Base-by-base conservation (phyloP, 1,139 yeast species). In the Pneumocystis jirovecii region DNA sequence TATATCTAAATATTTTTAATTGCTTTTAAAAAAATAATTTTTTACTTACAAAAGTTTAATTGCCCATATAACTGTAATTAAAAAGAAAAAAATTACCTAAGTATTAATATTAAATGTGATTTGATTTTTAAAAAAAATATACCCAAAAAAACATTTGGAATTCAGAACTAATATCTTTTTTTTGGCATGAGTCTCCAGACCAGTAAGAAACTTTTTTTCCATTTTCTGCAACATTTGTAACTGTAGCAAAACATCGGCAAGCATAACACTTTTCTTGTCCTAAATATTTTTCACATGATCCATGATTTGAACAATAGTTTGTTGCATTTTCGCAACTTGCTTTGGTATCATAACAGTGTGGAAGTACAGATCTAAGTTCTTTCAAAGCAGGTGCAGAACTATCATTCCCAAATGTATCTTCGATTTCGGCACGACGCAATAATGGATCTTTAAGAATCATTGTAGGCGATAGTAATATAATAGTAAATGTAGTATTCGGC, bases 71-170 rank as follows among this genome's bases (percentile, higher is more conserved):
- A 63, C 21, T 29, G 63, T 21, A 8, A 50, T 60, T 50, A 63
- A 17, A 12, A 63, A 63, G 8, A 63, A 31, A 37, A 63, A 25
- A 42, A 62, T 61, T 25, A 17, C 5, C 61, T 60, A 60, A 10
- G 29, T 10, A 21, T 60, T 57, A 17, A 12, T 40, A 12, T 60
- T 40, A 60, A 21, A 50, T 50, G 7, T 50, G n/a, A 25, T 50
- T 50, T 50, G 1, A 25, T 12, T 21, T 25, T 44, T 12, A 44
- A 19, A 44, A 12, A 50, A 50, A 50, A 25, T 50, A 29, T 50
- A 50, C 57, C 89, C 91, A 86, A 69, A 86, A 79, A 70, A 86
- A 79, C 70, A 86, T 78, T 71, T 85, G 83, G 67, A 86, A 84
- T 73, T 83, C 83, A 1, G 82, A 78, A 60, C 86, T 80, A 66